Base-by-base conservation (phyloP, 148 eudicot genomes). In the Talinum fruticosum region DNA sequence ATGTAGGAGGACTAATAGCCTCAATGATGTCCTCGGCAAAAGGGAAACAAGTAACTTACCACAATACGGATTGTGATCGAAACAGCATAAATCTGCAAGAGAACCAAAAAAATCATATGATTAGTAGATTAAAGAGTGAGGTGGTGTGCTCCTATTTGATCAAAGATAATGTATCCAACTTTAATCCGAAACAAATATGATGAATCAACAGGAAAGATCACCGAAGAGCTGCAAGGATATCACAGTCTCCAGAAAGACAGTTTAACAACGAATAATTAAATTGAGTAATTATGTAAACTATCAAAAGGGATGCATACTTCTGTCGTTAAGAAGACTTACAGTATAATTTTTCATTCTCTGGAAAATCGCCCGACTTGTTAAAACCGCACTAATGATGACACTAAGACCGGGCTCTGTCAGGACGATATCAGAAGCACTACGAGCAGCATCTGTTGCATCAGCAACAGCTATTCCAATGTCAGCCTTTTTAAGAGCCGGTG, bases 401-500 rank as follows among this genome's bases (percentile, higher is more conserved):
- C 99, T 96, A 5, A 96, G 93, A 44, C 99, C 99, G 51, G 99
- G 99, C 86, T 96, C 99, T 21, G 99, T 96, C 71, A 96, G 97
- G 82, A 96, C 99, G 77, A 96, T 96, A 73, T 96, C 99, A 24
- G 99, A 96, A 78, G 99, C 99, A 88, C 99, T 91, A 69, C 99
- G 92, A 81, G 99, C 99, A 45, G 99, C 99, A 83, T 96, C 99
- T 30, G 99, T 96, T 67, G 99, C 99, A 90, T 96, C 99, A 78
- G 88, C 99, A 79, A 96, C 99, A 77, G 99, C 99, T 84, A 96
- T 96, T n/a, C 99, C 99, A 68, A 96, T 96, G 80, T 96, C 99
- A 71, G 99, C 99, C 82, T 96, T 96, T 86, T 96, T 96, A 57
- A 96, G 88, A 76, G 99, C 99, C 65, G 99, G 99, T 75, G 99